phyloP scores from a whole-genome alignment of 2,329 filamentous ascomycete species.

The Simplicillium sp. region DNA sequence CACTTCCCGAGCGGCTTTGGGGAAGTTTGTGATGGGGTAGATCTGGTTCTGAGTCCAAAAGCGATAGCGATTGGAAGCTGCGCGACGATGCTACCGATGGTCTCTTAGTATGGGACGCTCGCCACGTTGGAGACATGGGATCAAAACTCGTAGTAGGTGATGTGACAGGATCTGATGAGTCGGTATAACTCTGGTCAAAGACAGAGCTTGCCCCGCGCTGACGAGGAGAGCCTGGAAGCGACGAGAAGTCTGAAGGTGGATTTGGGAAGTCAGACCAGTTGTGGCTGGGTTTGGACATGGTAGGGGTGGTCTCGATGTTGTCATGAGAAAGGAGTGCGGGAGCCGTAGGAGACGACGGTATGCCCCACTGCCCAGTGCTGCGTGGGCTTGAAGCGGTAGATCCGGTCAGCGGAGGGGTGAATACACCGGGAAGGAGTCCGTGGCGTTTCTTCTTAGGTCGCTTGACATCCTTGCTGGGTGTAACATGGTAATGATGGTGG shows the following conservation, averaged over 20 bases:
- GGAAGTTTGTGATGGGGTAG: conserved; percentile 11
- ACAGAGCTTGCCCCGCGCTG: conserved; percentile 58
- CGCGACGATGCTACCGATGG: conserved; percentile 46
- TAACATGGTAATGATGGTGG: conserved; percentile 85
- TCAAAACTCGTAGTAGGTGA: conserved; percentile 72
- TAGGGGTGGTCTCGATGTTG: conserved; percentile 41
- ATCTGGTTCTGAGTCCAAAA: conserved; percentile 21
- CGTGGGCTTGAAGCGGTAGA: conserved; percentile 32
- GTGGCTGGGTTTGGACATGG: conserved; percentile 30
- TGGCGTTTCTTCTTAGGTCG: conserved; percentile 66
- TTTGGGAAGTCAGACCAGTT: conserved; percentile 58
- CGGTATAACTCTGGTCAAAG: conserved; percentile 58
- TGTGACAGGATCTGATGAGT: conserved; percentile 56
- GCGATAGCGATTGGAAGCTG: conserved; percentile 31
- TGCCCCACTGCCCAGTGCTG: conserved; percentile 23
- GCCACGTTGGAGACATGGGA: conserved; percentile 55
- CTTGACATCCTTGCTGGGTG: conserved; percentile 49
- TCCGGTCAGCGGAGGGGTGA: conserved; percentile 41
- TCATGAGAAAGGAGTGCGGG: conserved; percentile 30
- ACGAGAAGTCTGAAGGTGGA: conserved; percentile 54
- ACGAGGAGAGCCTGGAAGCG: conserved; percentile 66
- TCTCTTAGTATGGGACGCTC: conserved; percentile 41
- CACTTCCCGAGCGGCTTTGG: conserved; percentile 15
- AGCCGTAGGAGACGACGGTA: conserved; percentile 27
- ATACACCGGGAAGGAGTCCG: conserved; percentile 48